phyloP scores from a whole-genome alignment of 805 yeast genomes.

The Tetrapisispora arboricola region DNA sequence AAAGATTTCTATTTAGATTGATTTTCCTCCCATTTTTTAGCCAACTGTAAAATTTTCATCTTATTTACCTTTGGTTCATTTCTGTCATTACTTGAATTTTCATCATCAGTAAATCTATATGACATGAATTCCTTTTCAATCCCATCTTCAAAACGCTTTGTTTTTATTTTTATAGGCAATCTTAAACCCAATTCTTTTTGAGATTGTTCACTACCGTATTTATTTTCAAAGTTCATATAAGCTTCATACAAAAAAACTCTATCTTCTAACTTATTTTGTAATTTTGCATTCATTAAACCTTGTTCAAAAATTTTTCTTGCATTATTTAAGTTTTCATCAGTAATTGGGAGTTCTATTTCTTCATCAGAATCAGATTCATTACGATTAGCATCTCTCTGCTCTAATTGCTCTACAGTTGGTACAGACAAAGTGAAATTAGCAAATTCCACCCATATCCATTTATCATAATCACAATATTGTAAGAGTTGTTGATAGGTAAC shows the following conservation, averaged over 20 bases:
- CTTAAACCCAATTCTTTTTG: constrained; percentile 32
- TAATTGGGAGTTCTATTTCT: constrained; percentile 38
- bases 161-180: constrained; percentile 44
- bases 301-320: constrained; percentile 48
- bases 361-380: constrained; percentile 19
- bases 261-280: constrained; percentile 29
- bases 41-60: constrained; percentile 36
- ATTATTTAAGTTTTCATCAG: constrained; percentile 39
- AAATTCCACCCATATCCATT: constrained; percentile 48
- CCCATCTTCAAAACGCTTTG: constrained; percentile 28
- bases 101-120: constrained; percentile 59
- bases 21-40: constrained; percentile 37
- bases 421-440: constrained; percentile 65
- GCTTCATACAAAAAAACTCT: constrained; percentile 50
- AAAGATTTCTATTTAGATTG: neutral
- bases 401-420: constrained; percentile 37
- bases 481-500: constrained; percentile 36
- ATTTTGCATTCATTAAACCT: constrained; percentile 40
- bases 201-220: constrained; percentile 43
- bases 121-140: constrained; percentile 46
- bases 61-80: constrained; percentile 10
- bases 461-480: constrained; percentile 23
- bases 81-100: constrained; percentile 1
- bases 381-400: constrained; percentile 6
- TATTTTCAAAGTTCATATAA: constrained; percentile 51